Percentiles rank a stretch among this genome's conserved stretches.
Evolutionary conservation across 495 filamentous ascomycete genomes (phyloP).

Genomic region (Cudoniella acicularis): DNA sequence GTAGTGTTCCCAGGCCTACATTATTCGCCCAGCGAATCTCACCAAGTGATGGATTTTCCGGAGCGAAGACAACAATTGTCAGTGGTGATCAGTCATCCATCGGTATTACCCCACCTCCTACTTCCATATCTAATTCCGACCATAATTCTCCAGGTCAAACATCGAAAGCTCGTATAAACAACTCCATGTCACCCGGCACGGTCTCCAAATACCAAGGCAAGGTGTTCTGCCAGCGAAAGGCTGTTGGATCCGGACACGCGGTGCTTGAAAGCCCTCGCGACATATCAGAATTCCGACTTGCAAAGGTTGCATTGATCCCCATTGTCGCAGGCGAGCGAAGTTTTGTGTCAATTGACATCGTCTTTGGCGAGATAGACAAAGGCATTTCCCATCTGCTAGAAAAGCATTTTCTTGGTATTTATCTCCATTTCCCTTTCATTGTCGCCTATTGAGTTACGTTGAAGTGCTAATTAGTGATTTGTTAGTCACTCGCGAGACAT

Average conservation of each 20-base stretch:
- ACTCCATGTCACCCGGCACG: conserved; percentile 1
- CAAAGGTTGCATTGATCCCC: conserved; percentile 9
- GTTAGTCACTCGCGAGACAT: background rate
- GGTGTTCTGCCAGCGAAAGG: conserved; percentile 7
- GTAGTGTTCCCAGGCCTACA: too few relatives aligned
- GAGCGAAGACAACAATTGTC: background rate
- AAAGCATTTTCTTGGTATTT: conserved; percentile 8
- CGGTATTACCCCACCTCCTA: background rate
- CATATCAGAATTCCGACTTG: conserved; percentile 7
- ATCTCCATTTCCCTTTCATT: too few relatives aligned
- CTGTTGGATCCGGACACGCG: background rate
- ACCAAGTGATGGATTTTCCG: background rate
- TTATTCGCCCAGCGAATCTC: too few relatives aligned
- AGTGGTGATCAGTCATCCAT: too few relatives aligned
- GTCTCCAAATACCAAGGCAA: conserved; percentile 3
- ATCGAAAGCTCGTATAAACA: too few relatives aligned
- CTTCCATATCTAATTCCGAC: background rate
- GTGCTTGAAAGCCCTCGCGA: conserved; percentile 4
- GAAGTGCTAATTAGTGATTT: background rate
- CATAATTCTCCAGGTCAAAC: background rate
- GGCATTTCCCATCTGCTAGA: conserved; percentile 1
- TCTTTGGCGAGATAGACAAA: conserved; percentile 13
- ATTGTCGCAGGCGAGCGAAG: conserved; percentile 4
- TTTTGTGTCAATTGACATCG: conserved; percentile 8
- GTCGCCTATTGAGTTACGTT: background rate